phyloP scores from a whole-genome alignment of 495 filamentous ascomycete genomes.

The Barbatosphaeria neglecta region DNA sequence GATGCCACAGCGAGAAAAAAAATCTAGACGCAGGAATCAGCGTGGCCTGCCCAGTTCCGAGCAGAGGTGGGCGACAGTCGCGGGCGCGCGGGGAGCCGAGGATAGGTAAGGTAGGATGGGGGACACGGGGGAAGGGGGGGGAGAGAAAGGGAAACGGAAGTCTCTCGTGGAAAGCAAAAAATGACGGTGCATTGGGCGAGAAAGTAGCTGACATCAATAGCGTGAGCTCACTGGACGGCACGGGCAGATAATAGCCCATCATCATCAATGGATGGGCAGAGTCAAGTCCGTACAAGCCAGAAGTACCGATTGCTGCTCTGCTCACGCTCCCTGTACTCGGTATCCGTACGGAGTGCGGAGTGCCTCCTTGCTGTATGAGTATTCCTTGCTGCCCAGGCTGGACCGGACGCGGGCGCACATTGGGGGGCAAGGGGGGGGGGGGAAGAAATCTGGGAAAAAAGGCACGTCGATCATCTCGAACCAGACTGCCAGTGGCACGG shows the following conservation, averaged over 20 bases:
- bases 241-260: slow-evolving; percentile 10
- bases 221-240: slow-evolving; percentile 26
- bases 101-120: slow-evolving; percentile 1
- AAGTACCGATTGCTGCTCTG: no score
- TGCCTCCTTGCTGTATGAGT: no score
- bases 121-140: background rate
- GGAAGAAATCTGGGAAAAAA: background rate
- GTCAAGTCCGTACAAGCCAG: background rate
- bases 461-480: background rate
- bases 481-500: background rate
- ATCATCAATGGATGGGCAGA: background rate
- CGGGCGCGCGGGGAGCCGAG: no score
- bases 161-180: slow-evolving; percentile 7
- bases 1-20: no score
- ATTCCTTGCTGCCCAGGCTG: no score
- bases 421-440: no score
- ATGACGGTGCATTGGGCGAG: slow-evolving; percentile 20
- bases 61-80: no score
- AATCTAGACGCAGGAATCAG: no score
- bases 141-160: slow-evolving; percentile 6
- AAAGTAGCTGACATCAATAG: slow-evolving; percentile 39
- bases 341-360: no score
- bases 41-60: no score
- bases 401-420: background rate
- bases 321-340: no score